Percentiles rank a stretch among this genome's conserved stretches.
Conservation (phyloP, 805 yeast species). For the Kazachstania africana region DNA sequence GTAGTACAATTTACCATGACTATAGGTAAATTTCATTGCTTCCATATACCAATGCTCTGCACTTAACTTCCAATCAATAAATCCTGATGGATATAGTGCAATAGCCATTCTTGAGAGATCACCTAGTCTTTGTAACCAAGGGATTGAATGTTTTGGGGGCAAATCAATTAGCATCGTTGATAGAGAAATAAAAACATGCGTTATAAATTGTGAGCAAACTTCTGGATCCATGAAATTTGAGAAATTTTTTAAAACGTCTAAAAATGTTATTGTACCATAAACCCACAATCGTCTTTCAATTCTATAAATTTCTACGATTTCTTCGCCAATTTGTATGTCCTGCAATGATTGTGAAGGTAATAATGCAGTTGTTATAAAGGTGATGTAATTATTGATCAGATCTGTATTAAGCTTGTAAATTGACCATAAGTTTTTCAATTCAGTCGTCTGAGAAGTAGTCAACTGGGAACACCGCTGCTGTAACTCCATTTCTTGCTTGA, state of each 20-base stretch:
- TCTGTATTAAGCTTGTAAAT: conserved; percentile 58
- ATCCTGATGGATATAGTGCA: conserved; percentile 66
- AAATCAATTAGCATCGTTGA: conserved; percentile 31
- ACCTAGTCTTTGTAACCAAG: conserved; percentile 78
- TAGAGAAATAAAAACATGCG: conserved; percentile 51
- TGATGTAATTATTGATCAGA: conserved; percentile 58
- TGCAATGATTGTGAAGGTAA: conserved; percentile 53
- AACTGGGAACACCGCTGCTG: conserved; percentile 58
- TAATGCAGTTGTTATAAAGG: conserved; percentile 58
- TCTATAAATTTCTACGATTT: conserved; percentile 64
- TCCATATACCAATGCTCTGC: conserved; percentile 76
- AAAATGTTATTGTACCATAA: conserved; percentile 70
- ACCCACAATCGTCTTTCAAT: conserved; percentile 78
- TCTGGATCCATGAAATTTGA: conserved; percentile 69
- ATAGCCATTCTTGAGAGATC: conserved; percentile 83
- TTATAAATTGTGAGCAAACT: conserved; percentile 61
- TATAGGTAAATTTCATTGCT: conserved; percentile 62
- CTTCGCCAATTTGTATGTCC: conserved; percentile 40
- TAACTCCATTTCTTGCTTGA: conserved; percentile 53
- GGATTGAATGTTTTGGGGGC: conserved; percentile 25
- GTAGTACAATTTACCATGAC: conserved; percentile 77
- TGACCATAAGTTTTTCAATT: conserved; percentile 58
- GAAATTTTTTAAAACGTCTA: conserved; percentile 66
- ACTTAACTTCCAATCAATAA: conserved; percentile 75
- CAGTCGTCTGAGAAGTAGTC: conserved; percentile 42